Base-by-base conservation (phyloP, 345 rosid species). In the Eutrema japonicum region DNA sequence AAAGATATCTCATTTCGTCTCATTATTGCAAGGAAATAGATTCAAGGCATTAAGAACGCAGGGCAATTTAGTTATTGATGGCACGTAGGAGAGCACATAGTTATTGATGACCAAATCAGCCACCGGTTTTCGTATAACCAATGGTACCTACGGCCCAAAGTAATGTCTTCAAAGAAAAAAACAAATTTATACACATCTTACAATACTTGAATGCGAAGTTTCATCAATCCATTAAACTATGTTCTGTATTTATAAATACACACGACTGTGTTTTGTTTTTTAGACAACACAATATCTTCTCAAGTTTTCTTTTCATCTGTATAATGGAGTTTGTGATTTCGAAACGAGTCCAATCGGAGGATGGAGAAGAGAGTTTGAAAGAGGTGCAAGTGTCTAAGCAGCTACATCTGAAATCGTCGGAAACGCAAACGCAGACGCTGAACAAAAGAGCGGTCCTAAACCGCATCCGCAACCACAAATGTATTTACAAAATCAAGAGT, bases 401-500 rank as follows among this genome's bases (percentile, higher is more conserved):
- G 60, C 73, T 77, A 49, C 80, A 77, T 10, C 64, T 77, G 2
- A 71, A 66, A 57, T 57, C 77, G 2, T 77, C 73, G 14, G 77
- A 66, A 57, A 72, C 68, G 67, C 66, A 64, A 47, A 70, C 75
- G 78, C 72, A 74, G 16, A 46, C 63, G 72, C 64, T 77, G 26
- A 77, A 77, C 52, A 77, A 45, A 72, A 71, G 29, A 66, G 80
- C 77, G 9, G 80, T 77, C 16, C 73, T 77, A 5, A 77, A 72
- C 76, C 73, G 80, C n/a, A 71, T 77, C 57, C 80, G 73, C 18
- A 12, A 77, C 57, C 69, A 72, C 38, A 77, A 72, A 59, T 77
- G 80, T 77, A 71, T 77, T 59, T n/a, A 77, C 22, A 51, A 77
- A 71, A 58, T 77, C 49, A 77, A 77, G 69, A 71, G 11, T 58